phyloP scores from a whole-genome alignment of 306 rosid genomes.

The Fragaria ananassa region DNA sequence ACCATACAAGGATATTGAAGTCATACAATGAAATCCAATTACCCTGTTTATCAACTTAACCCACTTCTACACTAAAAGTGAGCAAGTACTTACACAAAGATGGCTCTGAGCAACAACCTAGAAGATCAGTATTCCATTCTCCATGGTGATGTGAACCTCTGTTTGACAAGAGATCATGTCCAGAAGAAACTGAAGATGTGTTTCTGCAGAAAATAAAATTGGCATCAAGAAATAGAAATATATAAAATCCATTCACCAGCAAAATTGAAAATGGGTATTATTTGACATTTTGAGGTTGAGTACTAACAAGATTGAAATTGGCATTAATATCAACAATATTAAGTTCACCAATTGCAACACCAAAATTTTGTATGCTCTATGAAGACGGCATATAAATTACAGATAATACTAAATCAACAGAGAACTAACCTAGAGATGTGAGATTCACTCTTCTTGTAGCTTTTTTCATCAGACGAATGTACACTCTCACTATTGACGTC shows the following conservation, averaged over 20 bases:
- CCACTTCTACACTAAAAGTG: slow-evolving; percentile 18
- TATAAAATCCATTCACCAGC: background rate
- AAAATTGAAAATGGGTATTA: background rate
- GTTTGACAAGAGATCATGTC: slow-evolving; percentile 57
- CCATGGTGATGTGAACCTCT: slow-evolving; percentile 57
- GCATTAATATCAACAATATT: slow-evolving; percentile 5
- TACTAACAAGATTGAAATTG: slow-evolving; percentile 3
- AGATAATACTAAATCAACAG: slow-evolving; percentile 7
- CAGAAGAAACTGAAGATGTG: slow-evolving; percentile 58
- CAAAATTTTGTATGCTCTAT: background rate
- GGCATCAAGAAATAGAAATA: background rate
- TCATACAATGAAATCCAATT: no score
- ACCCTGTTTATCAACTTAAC: background rate
- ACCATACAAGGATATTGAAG: no score
- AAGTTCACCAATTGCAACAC: background rate
- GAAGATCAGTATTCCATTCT: slow-evolving; percentile 94
- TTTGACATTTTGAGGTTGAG: background rate
- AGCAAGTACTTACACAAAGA: slow-evolving; percentile 66
- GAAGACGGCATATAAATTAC: background rate
- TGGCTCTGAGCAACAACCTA: slow-evolving; percentile 93
- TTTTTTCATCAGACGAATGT: slow-evolving; percentile 57
- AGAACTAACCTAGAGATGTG: slow-evolving; percentile 50
- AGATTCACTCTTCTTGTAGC: slow-evolving; percentile 41
- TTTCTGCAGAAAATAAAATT: slow-evolving; percentile 31
- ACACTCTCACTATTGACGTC: slow-evolving; percentile 47